Evolutionary conservation across 1,284 basidiomycete species (phyloP), one percentile per base, ranked within the genome.

Genomic region (Irpex rosettiformis): DNA sequence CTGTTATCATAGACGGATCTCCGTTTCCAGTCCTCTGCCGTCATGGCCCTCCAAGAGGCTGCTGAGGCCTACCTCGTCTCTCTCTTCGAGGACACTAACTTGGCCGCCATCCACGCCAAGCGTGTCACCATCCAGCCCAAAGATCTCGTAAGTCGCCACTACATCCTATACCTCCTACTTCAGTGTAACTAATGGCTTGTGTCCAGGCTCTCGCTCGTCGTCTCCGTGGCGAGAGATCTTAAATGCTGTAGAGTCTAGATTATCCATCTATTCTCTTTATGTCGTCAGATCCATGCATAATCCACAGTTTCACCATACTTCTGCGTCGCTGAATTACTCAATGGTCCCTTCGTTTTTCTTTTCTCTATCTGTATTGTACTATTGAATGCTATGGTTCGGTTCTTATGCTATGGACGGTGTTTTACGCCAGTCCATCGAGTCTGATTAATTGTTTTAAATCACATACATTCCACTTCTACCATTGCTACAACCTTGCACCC

Each of bases 41-140:
- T 98, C 69, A 91, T 94, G 82, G 95, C 94, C 40, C 85, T 98
- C 63, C 94, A 98, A 79, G 94, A 98, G 79, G 94, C 95, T 52
- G 87, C 93, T 60, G 95, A 98, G 82, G 95, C 95, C 27, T 97
- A 97, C 83, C 93, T 97, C 69, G 94, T 97, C 77, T 95, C 93
- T 47, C 86, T 97, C 74, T 96, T 96, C 73, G 90, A 93, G 71
- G 89, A 93, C 80, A 93, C 92, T 70, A 94, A 94, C 83, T 85
- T 94, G 80, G 90, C 90, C 70, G 93, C 93, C 62, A 95, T 95
- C 75, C 93, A 95, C 76, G 93, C 93, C 66, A 94, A 95, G 82
- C 91, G 91, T 75, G 94, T 96, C 64, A 93, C 89, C 65, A 91
- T 91, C 71, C 86, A 90, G 81, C 86, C 87, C 66, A 89, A 93